Evolutionary conservation across 306 rosid species (phyloP), one percentile per base, ranked within the genome.

Genomic region (Gastrolobium bilobum): DNA sequence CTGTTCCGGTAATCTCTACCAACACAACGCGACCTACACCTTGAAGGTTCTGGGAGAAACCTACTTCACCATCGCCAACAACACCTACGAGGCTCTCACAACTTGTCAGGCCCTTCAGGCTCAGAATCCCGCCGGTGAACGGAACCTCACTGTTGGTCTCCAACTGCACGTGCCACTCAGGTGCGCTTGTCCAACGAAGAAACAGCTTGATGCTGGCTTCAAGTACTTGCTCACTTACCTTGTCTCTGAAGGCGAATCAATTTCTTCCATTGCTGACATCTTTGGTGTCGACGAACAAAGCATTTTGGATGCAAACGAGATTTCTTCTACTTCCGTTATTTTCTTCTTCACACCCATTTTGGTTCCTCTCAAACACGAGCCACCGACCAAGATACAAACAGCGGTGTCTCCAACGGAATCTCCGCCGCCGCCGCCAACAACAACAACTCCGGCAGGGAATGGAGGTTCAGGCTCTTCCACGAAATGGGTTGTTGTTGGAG

Each of bases 121-220:
- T 6, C 94, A 90, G 35, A 92, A 92, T 50, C n/a, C 51, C 4
- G 76, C 48, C 54, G 30, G 3, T 3, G 10, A 0, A 2, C 54
- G n/a, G 0, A 52, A 83, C 40, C 87, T 92, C 14, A 2, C n/a
- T 3, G 34, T 0, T 3, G 87, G 84, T 2, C 7, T 38, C 4
- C 10, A 14, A 0, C 1, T 92, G 5, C 15, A 48, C 2, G 90
- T 90, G 20, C 97, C 94, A 0, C 90, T 92, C 3, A 20, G 91
- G n/a, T 92, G 97, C 7, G 97, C 90, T 1, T 90, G 97, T 69
- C 94, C 91, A 0, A 90, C 93, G 0, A 4, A 15, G 40, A 77
- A 58, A 14, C 97, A 92, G 80, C 52, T 10, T 0, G 82, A 77
- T 10, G 65, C 63, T 2, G 97, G 91, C 1, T 53, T 82, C 75